These are phyloP conservation scores for Arxiozyma bovina DNA, from an alignment of 1,139 yeast species.

Conservation along the genomic window DNA sequence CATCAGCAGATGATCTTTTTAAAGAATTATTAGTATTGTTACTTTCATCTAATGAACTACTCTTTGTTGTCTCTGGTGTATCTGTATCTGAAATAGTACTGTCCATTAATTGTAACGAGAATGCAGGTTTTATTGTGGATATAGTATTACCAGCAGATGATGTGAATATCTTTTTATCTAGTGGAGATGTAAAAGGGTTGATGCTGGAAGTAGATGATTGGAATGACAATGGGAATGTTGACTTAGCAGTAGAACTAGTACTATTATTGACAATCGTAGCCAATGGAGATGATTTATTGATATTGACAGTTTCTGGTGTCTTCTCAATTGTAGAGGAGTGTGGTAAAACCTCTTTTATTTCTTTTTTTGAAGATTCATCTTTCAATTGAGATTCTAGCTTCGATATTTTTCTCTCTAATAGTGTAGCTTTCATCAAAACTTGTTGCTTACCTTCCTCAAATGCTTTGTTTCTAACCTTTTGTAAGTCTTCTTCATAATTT, in stretches of 20 bases:
- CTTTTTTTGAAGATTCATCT: background rate
- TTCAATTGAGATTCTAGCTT: conserved; percentile 7
- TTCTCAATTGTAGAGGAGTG: background rate
- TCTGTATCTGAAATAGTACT: background rate
- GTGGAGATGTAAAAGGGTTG: conserved; percentile 7
- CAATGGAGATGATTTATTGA: conserved; percentile 1
- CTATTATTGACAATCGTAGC: background rate
- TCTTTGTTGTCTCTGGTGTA: conserved; percentile 1
- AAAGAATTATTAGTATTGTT: conserved; percentile 1
- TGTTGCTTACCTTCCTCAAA: conserved; percentile 35
- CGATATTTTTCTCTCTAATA: conserved; percentile 17
- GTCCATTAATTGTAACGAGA: conserved; percentile 3
- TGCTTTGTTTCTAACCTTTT: conserved; percentile 31
- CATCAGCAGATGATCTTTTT: conserved; percentile 1
- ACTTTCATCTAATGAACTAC: conserved; percentile 1
- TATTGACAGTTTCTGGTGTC: conserved; percentile 1
- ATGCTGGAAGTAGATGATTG: conserved; percentile 3
- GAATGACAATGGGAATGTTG: background rate
- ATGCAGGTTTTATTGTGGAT: conserved; percentile 6
- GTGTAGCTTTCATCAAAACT: conserved; percentile 28
- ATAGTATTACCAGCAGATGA: conserved; percentile 2
- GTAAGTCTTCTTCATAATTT: conserved; percentile 23
- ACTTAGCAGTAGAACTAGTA: background rate
- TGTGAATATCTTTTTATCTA: conserved; percentile 1
- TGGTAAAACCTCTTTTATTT: background rate